Base-by-base conservation (phyloP, 2,329 filamentous ascomycete species). In the Sordariomycetes sp. region DNA sequence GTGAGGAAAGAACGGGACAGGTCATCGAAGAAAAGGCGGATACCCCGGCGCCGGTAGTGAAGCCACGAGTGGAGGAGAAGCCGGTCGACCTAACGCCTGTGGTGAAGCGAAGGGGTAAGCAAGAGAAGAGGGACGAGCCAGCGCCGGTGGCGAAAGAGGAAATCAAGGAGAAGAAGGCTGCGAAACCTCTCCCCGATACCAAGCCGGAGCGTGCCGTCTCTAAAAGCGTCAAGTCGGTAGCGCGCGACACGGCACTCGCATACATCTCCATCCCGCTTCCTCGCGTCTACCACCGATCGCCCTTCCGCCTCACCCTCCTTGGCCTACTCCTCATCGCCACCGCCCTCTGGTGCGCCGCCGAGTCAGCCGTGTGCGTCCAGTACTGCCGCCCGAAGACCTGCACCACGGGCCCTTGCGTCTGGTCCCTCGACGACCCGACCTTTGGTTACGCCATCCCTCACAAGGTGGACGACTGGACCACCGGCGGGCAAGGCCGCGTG, bases 391-490 rank as follows among this genome's bases (percentile, higher is more conserved):
- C 81, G 1, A 65, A 70, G n/a, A 73, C 72, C 35, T 84, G 82
- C 62, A 73, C 73, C 14, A 68, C 54, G 56, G 67, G 60, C 53
- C 73, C 75, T 1, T 85, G 81, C 65, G 72, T 76, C 40, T 85
- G 80, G 80, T 78, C 77, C 32, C 74, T 76, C 12, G 74, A 80
- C 53, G 82, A 85, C 65, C 83, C 83, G 0, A 76, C 76, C 28
- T 86, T 82, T 67, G 82, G 82, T n/a, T 74, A 72, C 46, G 79
- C 81, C 1, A 73, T 86, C 53, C 82, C 83, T 3, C 77, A 83
- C 59, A 86, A 85, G 70, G 64, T 86, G 14, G 82, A 86, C 65
- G 76, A 85, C 63, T 86, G 82, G 82, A 65, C 73, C 10, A 80
- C 79, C 0, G 77, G 79, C 18, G 81, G 81, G 1, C 69, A 68